A percentile compares a stretch with the other conserved stretches of the same genome.
Conservation (phyloP, 169 alveolate genomes). For the Plasmodium gonderi region DNA sequence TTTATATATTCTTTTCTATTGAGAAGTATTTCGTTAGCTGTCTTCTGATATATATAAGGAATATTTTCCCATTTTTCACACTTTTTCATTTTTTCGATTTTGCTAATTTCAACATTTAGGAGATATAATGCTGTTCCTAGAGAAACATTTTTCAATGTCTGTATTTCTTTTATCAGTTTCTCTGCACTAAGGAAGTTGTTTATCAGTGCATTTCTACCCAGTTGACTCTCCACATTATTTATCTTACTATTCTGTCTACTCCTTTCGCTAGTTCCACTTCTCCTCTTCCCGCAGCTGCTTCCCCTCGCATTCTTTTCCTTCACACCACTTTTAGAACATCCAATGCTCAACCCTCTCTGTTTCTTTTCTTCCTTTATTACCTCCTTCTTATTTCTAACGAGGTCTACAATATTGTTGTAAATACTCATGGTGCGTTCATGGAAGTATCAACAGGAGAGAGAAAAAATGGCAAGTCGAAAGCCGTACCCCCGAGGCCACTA, state of each 20-base stretch:
- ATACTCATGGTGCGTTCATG: slow-evolving; percentile 3
- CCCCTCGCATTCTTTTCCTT: background rate
- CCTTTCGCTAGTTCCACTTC: background rate
- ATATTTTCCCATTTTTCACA: slow-evolving; percentile 23
- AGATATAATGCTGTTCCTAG: slow-evolving; percentile 7
- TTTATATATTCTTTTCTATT: slow-evolving; percentile 20
- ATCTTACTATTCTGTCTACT: background rate
- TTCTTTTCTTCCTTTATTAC: slow-evolving; percentile 26
- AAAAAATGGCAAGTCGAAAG: too few species aligned
- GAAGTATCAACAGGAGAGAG: too few species aligned
- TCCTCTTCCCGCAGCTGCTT: background rate
- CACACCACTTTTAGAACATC: background rate
- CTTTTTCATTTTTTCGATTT: slow-evolving; percentile 10
- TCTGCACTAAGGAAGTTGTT: slow-evolving; percentile 20
- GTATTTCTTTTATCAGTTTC: slow-evolving; percentile 37
- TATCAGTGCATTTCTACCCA: slow-evolving; percentile 5
- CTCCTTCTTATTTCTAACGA: slow-evolving; percentile 30
- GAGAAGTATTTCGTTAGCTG: slow-evolving; percentile 22
- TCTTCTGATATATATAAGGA: slow-evolving; percentile 50
- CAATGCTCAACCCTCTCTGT: background rate
- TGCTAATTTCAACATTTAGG: slow-evolving; percentile 2
- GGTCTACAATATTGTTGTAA: slow-evolving; percentile 26
- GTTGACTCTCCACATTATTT: background rate
- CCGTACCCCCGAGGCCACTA: too few species aligned
- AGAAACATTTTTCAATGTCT: slow-evolving; percentile 6